Evolutionary conservation across 495 filamentous ascomycete species (phyloP).

Genomic region (Recurvomyces mirabilis): DNA sequence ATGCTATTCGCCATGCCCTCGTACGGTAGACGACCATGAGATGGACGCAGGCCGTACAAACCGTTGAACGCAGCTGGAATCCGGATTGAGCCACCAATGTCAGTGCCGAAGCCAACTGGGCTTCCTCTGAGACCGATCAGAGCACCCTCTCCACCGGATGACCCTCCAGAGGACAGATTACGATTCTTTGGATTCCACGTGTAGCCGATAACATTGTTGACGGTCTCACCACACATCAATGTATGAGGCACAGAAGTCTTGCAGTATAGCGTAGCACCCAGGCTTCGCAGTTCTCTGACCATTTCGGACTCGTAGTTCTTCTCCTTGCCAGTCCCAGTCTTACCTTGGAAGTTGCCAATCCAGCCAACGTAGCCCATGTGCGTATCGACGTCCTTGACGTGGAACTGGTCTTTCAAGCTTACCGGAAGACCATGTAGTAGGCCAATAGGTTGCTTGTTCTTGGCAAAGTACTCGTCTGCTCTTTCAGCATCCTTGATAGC

Average conservation of each 20-base stretch:
- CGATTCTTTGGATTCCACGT: conserved; percentile 32
- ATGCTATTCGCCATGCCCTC: conserved; percentile 43
- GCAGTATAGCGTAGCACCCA: conserved; percentile 53
- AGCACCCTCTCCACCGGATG: conserved; percentile 33
- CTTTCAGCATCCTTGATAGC: conserved; percentile 26
- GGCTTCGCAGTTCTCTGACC: conserved; percentile 37
- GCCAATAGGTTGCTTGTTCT: conserved; percentile 28
- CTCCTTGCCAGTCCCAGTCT: conserved; percentile 26
- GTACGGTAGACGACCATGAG: conserved; percentile 37
- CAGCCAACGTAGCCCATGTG: conserved; percentile 46
- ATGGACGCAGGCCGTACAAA: conserved; percentile 36
- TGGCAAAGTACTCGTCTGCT: conserved; percentile 27
- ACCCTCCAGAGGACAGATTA: conserved; percentile 25
- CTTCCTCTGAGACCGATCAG: conserved; percentile 28
- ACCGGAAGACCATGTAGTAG: conserved; percentile 57
- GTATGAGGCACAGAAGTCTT: conserved; percentile 54
- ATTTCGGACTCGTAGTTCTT: conserved; percentile 30
- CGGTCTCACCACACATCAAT: conserved; percentile 49
- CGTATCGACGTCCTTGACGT: conserved; percentile 52
- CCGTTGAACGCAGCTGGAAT: conserved; percentile 41
- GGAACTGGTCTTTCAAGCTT: conserved; percentile 62
- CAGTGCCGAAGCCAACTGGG: conserved; percentile 32
- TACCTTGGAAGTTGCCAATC: conserved; percentile 33
- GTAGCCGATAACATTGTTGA: conserved; percentile 39
- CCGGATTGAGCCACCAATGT: conserved; percentile 40